Evolutionary conservation across 352 stramenopile genomes (phyloP), one percentile per base, ranked within the genome.

Genomic region (Phytophthora pisi): DNA sequence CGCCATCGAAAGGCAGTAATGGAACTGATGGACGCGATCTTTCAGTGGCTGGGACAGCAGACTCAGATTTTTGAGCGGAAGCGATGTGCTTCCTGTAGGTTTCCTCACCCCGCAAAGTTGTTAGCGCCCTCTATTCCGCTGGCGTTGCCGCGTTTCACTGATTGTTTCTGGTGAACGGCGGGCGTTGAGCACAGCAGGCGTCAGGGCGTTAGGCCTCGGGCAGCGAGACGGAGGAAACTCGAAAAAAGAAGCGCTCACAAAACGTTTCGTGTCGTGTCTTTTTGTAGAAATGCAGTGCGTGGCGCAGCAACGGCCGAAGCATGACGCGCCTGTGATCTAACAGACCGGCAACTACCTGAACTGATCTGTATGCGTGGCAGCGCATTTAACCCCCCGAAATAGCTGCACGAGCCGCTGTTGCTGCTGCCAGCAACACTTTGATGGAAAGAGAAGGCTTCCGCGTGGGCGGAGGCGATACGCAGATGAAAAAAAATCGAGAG

Each of bases 101-200:
- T 31, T 31, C 28, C 28, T 31, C 28, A 31, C 28, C 28, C 28
- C 28, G 28, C 28, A 20, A 16, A 49, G 13, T 16, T 15, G 11
- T 24, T 6, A 18, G 20, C 23, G 47, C 23, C 8, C 47, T 43
- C 43, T 63, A 5, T 57, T 63, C 43, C 61, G 45, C 15, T 56
- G 28, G 49, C 52, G 43, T 57, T 66, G 24, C 52, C 45, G 9
- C 31, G 54, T 69, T 69, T 69, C 38, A 70, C 28, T 59, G 16
- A 13, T 50, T 42, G 30, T 65, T 65, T 74, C 61, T 70, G 64
- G 46, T 57, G 49, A 74, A 70, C 65, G 61, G 54, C 60, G 11
- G 52, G n/a, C 64, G 64, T 61, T 70, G 47, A 52, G 46, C 28
- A 38, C 51, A 34, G 34, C 34, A 42, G 34, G 34, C 11, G 11